phyloP scores from a whole-genome alignment of 2,329 filamentous ascomycete species.

The Talaromyces pinophilus region DNA sequence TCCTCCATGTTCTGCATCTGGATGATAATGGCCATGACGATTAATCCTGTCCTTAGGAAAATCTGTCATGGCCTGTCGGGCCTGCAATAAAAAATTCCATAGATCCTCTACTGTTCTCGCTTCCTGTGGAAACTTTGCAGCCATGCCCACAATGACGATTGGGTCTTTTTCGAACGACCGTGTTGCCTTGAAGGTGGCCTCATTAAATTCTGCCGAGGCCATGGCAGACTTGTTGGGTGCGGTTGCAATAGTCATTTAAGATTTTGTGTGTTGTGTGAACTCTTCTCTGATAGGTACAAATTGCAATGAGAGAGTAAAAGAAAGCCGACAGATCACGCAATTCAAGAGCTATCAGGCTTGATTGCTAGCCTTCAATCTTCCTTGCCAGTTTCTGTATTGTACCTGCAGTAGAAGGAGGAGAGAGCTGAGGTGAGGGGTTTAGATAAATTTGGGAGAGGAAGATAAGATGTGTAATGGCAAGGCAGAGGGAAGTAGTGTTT shows the following conservation, averaged over 20 bases:
- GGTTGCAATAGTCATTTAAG: not conserved
- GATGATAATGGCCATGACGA: slow-evolving; percentile 41
- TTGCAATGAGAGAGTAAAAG: not conserved
- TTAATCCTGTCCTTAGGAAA: slow-evolving; percentile 43
- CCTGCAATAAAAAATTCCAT: slow-evolving; percentile 38
- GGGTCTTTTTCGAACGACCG: slow-evolving; percentile 25
- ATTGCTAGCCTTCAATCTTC: not conserved
- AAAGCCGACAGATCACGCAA: slow-evolving; percentile 3
- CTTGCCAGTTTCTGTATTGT: not conserved
- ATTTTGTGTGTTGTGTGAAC: not conserved
- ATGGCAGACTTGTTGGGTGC: not conserved
- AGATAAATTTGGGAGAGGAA: not conserved
- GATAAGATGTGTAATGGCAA: not conserved
- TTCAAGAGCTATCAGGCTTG: not conserved
- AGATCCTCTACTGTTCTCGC: slow-evolving; percentile 36
- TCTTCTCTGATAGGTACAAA: not conserved
- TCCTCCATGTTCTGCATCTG: slow-evolving; percentile 38
- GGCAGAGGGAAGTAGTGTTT: not conserved
- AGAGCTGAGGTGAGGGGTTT: not conserved
- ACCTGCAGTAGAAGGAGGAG: not conserved
- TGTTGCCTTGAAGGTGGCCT: slow-evolving; percentile 7
- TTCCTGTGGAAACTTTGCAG: slow-evolving; percentile 35
- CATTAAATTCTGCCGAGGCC: not conserved
- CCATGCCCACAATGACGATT: slow-evolving; percentile 42
- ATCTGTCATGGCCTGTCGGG: slow-evolving; percentile 34